phyloP scores from a whole-genome alignment of 2,329 filamentous ascomycete genomes.

The Fusarium nisikadoi region DNA sequence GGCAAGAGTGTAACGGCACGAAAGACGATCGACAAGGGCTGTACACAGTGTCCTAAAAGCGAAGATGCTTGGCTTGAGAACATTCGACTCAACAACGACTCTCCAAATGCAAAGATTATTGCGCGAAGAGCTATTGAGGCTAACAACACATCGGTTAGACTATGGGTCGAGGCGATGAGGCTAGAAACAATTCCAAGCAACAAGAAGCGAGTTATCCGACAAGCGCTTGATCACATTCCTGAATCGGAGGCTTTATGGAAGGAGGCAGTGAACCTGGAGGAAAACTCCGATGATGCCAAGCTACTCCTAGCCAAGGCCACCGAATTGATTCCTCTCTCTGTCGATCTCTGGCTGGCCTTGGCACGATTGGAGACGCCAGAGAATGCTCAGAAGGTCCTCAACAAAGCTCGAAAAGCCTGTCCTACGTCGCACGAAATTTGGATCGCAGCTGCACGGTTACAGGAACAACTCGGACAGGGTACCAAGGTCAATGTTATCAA shows the following conservation, averaged over 20 bases:
- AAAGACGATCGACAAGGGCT: constrained; percentile 87
- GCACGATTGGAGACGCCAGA: constrained; percentile 89
- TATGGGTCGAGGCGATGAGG: constrained; percentile 97
- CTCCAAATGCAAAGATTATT: constrained; percentile 94
- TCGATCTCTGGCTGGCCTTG: constrained; percentile 94
- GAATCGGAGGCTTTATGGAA: constrained; percentile 99
- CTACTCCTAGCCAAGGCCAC: constrained; percentile 93
- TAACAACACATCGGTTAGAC: constrained; percentile 85
- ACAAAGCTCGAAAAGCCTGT: constrained; percentile 92
- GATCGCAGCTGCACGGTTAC: constrained; percentile 91
- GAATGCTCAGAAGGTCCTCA: constrained; percentile 93
- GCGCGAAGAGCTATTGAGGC: constrained; percentile 92
- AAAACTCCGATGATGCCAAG: constrained; percentile 86
- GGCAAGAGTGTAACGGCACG: constrained; percentile 91
- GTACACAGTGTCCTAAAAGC: constrained; percentile 89
- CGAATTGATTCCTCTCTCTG: constrained; percentile 91
- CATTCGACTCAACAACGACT: constrained; percentile 86
- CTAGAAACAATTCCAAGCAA: constrained; percentile 83
- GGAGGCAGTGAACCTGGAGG: constrained; percentile 93
- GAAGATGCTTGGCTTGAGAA: constrained; percentile 97
- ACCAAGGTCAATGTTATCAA: constrained; percentile 93
- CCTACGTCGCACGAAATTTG: constrained; percentile 95
- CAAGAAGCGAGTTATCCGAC: constrained; percentile 91
- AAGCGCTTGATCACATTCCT: constrained; percentile 91
- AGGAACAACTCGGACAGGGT: constrained; percentile 85